A percentile compares a stretch with the other conserved stretches of the same genome.
Evolutionary conservation across 768 basidiomycete species (phyloP).

Genomic region (Mycena maculata): DNA sequence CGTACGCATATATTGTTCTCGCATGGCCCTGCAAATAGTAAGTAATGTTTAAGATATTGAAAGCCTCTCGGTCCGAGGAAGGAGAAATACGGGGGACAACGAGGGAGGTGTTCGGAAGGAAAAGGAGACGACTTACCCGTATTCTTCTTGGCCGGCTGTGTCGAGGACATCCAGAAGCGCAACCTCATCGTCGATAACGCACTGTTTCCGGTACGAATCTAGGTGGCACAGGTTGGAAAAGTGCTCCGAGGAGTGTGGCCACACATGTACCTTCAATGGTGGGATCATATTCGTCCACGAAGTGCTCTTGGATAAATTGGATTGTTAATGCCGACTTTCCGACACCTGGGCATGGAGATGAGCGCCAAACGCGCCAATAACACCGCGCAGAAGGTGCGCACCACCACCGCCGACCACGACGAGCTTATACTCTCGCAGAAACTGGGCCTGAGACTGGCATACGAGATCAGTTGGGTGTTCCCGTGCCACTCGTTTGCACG

Average conservation of each 20-base stretch:
- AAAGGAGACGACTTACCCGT: constrained; percentile 71
- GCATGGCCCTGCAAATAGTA: constrained; percentile 81
- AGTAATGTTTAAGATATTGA: too few relatives aligned
- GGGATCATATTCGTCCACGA: constrained; percentile 90
- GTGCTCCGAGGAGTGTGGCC: background rate
- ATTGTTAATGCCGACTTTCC: constrained; percentile 93
- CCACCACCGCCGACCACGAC: constrained; percentile 99
- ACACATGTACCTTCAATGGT: constrained; percentile 85
- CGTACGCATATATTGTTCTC: constrained; percentile 98
- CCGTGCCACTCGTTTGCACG: background rate
- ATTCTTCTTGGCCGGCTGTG: constrained; percentile 98
- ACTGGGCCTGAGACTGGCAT: constrained; percentile 71
- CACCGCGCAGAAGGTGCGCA: constrained; percentile 47
- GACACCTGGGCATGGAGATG: constrained; percentile 51
- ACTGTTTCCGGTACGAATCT: constrained; percentile 98
- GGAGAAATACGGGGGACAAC: background rate
- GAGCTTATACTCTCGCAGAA: constrained; percentile 97
- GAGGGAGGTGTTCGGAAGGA: background rate
- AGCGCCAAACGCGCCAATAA: constrained; percentile 9
- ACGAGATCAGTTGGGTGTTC: constrained; percentile 2
- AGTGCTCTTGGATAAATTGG: constrained; percentile 93
- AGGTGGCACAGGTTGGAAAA: background rate
- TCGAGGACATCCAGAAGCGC: constrained; percentile 97
- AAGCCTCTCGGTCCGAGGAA: background rate
- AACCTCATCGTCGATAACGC: constrained; percentile 96